Evolutionary conservation across 164 flowering plant genomes (phyloP).

Genomic region (Annona squamosa): DNA sequence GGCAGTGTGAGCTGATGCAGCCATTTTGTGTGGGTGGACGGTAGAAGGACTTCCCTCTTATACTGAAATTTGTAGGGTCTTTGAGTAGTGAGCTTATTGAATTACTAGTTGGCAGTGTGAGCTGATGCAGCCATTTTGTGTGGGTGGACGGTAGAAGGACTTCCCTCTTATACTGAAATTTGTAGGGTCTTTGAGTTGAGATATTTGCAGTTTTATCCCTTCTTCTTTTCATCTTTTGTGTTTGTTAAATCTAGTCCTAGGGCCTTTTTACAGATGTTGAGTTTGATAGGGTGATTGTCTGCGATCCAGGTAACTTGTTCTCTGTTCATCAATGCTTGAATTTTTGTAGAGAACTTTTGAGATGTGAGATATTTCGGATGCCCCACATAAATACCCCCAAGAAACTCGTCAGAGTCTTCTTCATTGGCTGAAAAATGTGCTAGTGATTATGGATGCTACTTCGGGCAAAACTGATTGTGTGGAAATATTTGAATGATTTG

Average conservation of each 20-base stretch:
- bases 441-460: too few species aligned
- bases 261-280: not conserved
- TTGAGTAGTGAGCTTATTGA: conserved; percentile 57
- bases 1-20: conserved; percentile 22
- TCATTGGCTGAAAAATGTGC: too few species aligned
- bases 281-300: too few species aligned
- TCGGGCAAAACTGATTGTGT: too few species aligned
- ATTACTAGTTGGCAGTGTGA: conserved; percentile 34
- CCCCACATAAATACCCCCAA: too few species aligned
- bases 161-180: not conserved
- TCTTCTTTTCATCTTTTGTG: not conserved
- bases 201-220: conserved; percentile 9
- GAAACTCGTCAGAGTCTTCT: too few species aligned
- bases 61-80: not conserved
- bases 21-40: not conserved
- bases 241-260: not conserved
- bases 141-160: not conserved
- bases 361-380: too few species aligned
- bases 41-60: not conserved
- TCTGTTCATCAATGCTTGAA: too few species aligned
- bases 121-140: conserved; percentile 11
- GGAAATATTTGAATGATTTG: too few species aligned
- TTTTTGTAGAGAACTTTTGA: too few species aligned
- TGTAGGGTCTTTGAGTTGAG: conserved; percentile 31
- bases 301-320: too few species aligned